Base-by-base conservation (phyloP, 2,329 filamentous ascomycete genomes). In the Curvularia hawaiiensis region DNA sequence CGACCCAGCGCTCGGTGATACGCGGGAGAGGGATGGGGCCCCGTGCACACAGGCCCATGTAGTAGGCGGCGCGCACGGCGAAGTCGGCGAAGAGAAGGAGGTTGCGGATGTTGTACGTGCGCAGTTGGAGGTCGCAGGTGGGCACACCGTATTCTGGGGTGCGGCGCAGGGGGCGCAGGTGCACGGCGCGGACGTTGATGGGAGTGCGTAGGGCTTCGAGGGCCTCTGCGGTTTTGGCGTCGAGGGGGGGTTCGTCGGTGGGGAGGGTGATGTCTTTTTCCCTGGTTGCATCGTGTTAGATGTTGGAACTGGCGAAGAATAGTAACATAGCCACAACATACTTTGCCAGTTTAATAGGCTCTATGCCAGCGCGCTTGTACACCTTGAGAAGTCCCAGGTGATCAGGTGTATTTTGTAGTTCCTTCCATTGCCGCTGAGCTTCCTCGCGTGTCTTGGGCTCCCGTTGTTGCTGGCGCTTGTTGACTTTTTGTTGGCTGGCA, bases 71-170 rank as follows among this genome's bases (percentile, higher is more conserved):
- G 64, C 95, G 90, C 54, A 98, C 82, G 49, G 93, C 92, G 75
- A 99, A 98, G 79, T 99, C 95, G 77, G 89, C 84, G 75, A 96
- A 97, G 80, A 97, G 93, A 70, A 97, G 91, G 58, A 99, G 86
- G 67, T 96, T 95, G 58, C 92, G 91, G 35, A 93, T 82, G 70
- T 85, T 92, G 83, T 91, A 99, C 33, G 94, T 97, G 66, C 95
- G 91, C 48, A 99, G 81, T 75, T 99, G 95, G 33, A 99, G 87
- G 75, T 97, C 89, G 80, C 92, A 96, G 11, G 90, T 87, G 12
- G 92, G 92, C 35, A 97, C 85, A 50, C 91, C 91, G 73, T 91
- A 88, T 70, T 88, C 78, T 45, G 90, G 83, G 72, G 86, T 81
- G 62, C 90, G 88, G 68, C 90, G 91, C 50, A 98, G 83, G 16